Evolutionary conservation across 2,329 filamentous ascomycete species (phyloP).

Genomic region (Penicillium hesseltinei): DNA sequence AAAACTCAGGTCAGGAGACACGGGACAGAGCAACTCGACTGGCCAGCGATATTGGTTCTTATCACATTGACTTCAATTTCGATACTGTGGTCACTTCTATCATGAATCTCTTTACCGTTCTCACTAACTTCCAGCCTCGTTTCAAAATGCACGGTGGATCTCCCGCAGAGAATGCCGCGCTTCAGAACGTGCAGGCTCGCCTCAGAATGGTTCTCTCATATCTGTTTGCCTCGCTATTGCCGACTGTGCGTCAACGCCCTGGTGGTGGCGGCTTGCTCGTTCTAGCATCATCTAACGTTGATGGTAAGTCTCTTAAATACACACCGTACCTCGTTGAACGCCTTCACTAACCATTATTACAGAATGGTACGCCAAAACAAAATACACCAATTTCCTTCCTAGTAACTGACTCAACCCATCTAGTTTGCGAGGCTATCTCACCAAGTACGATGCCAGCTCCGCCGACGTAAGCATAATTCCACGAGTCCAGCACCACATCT

Average conservation of each 20-base stretch:
- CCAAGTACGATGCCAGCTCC: constrained; percentile 65
- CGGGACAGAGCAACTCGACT: constrained; percentile 64
- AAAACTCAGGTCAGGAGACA: constrained; percentile 66
- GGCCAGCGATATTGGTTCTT: constrained; percentile 60
- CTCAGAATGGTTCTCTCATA: constrained; percentile 66
- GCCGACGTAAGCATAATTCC: constrained; percentile 40
- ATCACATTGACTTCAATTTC: constrained; percentile 73
- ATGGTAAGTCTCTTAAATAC: constrained; percentile 25
- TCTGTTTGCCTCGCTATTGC: constrained; percentile 62
- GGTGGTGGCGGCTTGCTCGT: constrained; percentile 62
- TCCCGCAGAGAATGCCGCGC: constrained; percentile 59
- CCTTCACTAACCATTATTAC: constrained; percentile 2
- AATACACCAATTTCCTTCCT: not conserved
- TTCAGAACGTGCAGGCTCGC: constrained; percentile 68
- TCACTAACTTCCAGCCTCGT: constrained; percentile 59
- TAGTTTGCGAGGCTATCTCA: constrained; percentile 54
- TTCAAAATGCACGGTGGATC: constrained; percentile 66
- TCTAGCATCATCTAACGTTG: constrained; percentile 67
- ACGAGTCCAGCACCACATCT: not conserved
- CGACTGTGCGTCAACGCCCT: constrained; percentile 56
- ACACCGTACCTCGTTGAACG: too few species aligned
- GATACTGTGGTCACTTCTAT: constrained; percentile 64
- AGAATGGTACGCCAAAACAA: constrained; percentile 27
- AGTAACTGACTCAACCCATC: constrained; percentile 20
- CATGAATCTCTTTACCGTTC: constrained; percentile 57